Evolutionary conservation across 2,329 filamentous ascomycete species (phyloP).

Genomic region (Paraphaeosphaeria minitans): DNA sequence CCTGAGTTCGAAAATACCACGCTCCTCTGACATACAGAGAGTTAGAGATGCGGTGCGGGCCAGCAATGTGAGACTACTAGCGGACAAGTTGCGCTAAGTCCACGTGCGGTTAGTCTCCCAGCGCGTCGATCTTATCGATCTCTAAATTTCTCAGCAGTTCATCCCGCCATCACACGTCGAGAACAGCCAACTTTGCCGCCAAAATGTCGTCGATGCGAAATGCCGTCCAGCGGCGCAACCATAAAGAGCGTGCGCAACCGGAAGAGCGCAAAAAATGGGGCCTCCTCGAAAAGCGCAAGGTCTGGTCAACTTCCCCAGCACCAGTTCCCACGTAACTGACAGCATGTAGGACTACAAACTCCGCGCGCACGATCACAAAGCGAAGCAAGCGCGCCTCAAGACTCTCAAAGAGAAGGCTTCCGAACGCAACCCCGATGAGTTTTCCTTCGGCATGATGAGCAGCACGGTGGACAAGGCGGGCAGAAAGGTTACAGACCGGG

Average conservation of each 20-base stretch:
- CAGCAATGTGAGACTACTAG: neutral
- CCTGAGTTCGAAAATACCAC: neutral
- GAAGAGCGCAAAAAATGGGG: conserved; percentile 83
- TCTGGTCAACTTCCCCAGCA: neutral
- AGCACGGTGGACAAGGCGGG: conserved; percentile 54
- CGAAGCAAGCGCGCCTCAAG: conserved; percentile 64
- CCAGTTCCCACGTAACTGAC: neutral
- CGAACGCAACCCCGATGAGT: conserved; percentile 69
- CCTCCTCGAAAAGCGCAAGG: conserved; percentile 92
- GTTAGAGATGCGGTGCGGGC: neutral
- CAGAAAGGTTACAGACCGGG: conserved; percentile 49
- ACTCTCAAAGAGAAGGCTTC: conserved; percentile 63
- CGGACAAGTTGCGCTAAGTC: neutral
- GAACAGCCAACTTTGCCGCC: conserved; percentile 2
- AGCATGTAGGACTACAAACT: conserved; percentile 64
- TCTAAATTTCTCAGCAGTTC: conserved; percentile 4
- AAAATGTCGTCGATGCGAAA: conserved; percentile 44
- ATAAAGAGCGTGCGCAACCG: conserved; percentile 89
- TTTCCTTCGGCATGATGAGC: conserved; percentile 68
- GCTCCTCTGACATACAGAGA: neutral
- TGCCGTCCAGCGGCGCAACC: conserved; percentile 72
- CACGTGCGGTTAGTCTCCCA: neutral
- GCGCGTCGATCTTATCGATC: conserved; percentile 3
- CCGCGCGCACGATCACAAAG: conserved; percentile 67
- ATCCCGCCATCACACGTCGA: neutral